Conservation (phyloP, 75 land plant genomes). For the Picea glauca region DNA sequence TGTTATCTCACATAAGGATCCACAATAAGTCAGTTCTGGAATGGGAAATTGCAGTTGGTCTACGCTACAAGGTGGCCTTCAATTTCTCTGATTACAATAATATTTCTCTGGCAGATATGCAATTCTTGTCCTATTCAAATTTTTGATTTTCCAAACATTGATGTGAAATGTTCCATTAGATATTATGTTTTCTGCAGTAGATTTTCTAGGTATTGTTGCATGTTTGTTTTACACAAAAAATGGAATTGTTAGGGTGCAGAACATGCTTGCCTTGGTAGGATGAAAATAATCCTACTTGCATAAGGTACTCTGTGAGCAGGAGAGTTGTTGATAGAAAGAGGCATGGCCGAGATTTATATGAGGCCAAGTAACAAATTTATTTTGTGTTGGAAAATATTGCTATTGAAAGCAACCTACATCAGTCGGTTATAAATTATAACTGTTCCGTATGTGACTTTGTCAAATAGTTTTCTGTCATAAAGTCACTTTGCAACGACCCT, state of each 20-base stretch:
- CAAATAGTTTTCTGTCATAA: background rate
- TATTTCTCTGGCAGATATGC: background rate
- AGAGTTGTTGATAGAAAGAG: background rate
- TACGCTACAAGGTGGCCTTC: conserved; percentile 72
- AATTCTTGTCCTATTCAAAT: background rate
- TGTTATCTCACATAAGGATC: conserved; percentile 83
- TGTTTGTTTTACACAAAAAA: background rate
- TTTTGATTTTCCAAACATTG: background rate
- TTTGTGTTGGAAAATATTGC: background rate
- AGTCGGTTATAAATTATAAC: background rate
- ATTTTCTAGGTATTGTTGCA: conserved; percentile 2
- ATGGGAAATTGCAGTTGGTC: conserved; percentile 89
- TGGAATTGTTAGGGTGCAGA: background rate
- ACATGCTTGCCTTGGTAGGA: background rate
- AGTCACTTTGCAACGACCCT: too few relatives aligned
- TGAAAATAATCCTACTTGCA: background rate
- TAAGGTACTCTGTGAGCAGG: background rate
- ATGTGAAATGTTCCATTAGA: background rate
- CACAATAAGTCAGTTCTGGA: conserved; percentile 94
- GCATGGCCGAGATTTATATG: too few relatives aligned
- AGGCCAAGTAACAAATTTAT: too few relatives aligned
- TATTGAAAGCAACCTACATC: background rate
- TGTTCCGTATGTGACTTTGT: background rate
- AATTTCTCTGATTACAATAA: conserved; percentile 6
- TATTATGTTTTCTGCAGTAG: background rate